These are phyloP conservation scores for Geotrichum macrosporum DNA, from an alignment of 1,139 yeast species.

Conservation along the genomic window DNA sequence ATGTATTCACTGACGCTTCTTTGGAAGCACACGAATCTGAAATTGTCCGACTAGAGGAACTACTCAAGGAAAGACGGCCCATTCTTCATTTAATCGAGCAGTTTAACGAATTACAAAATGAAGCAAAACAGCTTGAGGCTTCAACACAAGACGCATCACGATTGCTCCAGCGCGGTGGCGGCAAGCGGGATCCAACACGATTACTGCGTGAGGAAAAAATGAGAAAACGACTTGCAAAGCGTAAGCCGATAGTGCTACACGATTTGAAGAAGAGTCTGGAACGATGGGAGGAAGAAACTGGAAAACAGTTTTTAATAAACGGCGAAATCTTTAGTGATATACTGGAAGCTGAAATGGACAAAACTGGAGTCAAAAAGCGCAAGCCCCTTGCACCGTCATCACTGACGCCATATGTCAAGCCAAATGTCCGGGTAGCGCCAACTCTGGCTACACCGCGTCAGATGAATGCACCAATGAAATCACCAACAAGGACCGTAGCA, in stretches of 20 bases:
- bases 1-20: constrained; percentile 50
- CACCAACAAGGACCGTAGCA: background rate
- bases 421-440: too few relatives aligned
- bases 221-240: constrained; percentile 60
- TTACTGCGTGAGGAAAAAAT: constrained; percentile 74
- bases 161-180: constrained; percentile 64
- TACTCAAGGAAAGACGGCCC: constrained; percentile 51
- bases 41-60: constrained; percentile 47
- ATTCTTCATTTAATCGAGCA: constrained; percentile 53
- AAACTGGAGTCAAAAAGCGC: constrained; percentile 7
- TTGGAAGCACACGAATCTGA: constrained; percentile 61
- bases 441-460: background rate
- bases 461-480: background rate
- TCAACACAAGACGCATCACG: constrained; percentile 80
- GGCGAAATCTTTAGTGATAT: constrained; percentile 33
- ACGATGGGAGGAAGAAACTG: constrained; percentile 46
- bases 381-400: too few relatives aligned
- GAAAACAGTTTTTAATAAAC: constrained; percentile 34
- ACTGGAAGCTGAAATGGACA: constrained; percentile 27
- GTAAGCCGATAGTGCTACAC: constrained; percentile 59
- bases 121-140: constrained; percentile 59
- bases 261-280: constrained; percentile 48
- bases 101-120: constrained; percentile 53
- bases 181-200: constrained; percentile 53
- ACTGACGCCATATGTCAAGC: too few relatives aligned